These are phyloP conservation scores for Microglena sp. DNA, from an alignment of 139 green algal genomes.

Conservation along the genomic window DNA sequence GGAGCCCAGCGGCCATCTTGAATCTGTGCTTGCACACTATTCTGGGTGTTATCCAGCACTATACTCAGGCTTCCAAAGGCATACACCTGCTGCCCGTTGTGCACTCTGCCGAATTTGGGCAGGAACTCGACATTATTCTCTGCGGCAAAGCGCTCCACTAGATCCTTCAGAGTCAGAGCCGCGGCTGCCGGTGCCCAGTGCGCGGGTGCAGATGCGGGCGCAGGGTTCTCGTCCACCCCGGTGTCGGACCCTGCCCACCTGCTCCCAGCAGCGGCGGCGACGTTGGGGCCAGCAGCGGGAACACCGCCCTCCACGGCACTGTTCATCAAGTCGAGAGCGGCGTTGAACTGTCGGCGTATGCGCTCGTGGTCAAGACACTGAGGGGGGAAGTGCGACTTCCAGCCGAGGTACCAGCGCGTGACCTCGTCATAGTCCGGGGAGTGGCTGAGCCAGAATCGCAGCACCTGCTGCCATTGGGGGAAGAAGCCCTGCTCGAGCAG, in stretches of 20 bases:
- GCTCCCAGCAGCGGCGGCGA: constrained; percentile 2
- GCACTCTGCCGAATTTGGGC: constrained; percentile 68
- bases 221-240: background rate
- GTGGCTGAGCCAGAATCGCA: constrained; percentile 75
- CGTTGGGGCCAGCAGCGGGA: constrained; percentile 10
- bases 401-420: constrained; percentile 83
- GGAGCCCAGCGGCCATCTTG: constrained; percentile 62
- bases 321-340: constrained; percentile 87
- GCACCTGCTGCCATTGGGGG: constrained; percentile 64
- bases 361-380: constrained; percentile 64
- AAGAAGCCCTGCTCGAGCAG: constrained; percentile 73
- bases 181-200: background rate
- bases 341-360: constrained; percentile 62
- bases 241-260: constrained; percentile 2
- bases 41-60: constrained; percentile 60
- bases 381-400: constrained; percentile 56
- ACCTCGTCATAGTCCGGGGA: constrained; percentile 84
- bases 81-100: constrained; percentile 88
- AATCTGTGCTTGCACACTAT: constrained; percentile 63
- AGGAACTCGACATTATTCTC: constrained; percentile 80
- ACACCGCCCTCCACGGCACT: constrained; percentile 41
- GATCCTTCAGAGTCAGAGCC: constrained; percentile 58
- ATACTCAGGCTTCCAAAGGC: constrained; percentile 79
- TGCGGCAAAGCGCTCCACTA: constrained; percentile 70
- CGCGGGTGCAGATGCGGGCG: background rate